Evolutionary conservation across 345 rosid species (phyloP), one percentile per base, ranked within the genome.

Genomic region (Gossypium ekmanianum): DNA sequence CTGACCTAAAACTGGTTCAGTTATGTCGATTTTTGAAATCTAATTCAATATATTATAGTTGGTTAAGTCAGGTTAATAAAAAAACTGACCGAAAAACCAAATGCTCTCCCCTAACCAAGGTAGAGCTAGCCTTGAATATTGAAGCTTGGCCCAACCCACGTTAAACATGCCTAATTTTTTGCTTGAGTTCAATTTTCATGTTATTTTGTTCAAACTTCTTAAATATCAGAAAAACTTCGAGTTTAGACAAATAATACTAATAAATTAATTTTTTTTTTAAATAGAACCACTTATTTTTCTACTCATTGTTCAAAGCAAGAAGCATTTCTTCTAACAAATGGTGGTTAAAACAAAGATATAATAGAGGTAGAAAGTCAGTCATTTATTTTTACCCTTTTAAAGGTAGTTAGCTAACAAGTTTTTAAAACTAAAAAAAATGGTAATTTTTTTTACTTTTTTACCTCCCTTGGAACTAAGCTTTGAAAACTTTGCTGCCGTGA

Each of bases 261-360:
- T 34, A 34, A 34, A 16, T 52, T 13, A 52, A 52, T 3, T 13
- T 1, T 0, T 13, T 50, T 48, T 48, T 3, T 13, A 13, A 48
- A 0, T 34, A 4, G 7, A 0, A 13, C 54, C 54, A 50, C 54
- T 50, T 11, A 9, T 26, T 52, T 6, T 17, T 47, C 56, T 47
- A 68, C 57, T 12, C 13, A 34, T 52, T 50, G 24, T 51, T 39
- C 6, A 59, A 57, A 39, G 29, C 47, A n/a, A n/a, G 24, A 27
- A n/a, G 43, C 45, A 76, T 58, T 17, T 54, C 57, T 29, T 59
- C 22, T 9, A 41, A 47, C 52, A 68, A 57, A 17, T 13, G 4
- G 43, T 69, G 73, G 73, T 69, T 69, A 69, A 69, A 50, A 69
- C 41, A 17, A 52, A 14, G 26, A 70, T 51, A 57, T 17, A 5